phyloP scores from a whole-genome alignment of 78 protist genomes.

The Dictyostelium capitatum region DNA sequence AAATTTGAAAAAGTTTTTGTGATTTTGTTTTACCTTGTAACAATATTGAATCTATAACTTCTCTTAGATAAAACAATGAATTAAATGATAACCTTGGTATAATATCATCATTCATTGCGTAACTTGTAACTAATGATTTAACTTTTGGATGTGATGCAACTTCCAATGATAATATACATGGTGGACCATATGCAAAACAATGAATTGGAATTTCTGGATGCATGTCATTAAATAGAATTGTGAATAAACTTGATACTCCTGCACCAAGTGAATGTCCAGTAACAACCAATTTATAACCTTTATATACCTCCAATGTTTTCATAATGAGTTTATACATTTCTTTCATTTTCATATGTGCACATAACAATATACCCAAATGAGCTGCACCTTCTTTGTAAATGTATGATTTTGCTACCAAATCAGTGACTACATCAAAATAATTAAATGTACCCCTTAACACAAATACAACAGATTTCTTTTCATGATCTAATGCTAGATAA shows the following conservation, averaged over 20 bases:
- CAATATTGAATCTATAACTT: constrained; percentile 34
- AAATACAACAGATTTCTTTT: constrained; percentile 63
- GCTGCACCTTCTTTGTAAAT: constrained; percentile 22
- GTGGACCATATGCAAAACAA: constrained; percentile 73
- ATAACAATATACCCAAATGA: constrained; percentile 69
- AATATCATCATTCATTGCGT: constrained; percentile 74
- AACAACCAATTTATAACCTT: constrained; percentile 48
- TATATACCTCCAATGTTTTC: background rate
- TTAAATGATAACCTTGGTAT: constrained; percentile 71
- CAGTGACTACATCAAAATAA: constrained; percentile 74
- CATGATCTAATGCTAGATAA: constrained; percentile 57
- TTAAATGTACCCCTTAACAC: constrained; percentile 80
- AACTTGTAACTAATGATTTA: constrained; percentile 35
- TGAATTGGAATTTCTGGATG: constrained; percentile 73
- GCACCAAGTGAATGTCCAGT: constrained; percentile 83
- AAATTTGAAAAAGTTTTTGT: constrained; percentile 70
- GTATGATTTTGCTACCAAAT: constrained; percentile 67
- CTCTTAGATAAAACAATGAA: constrained; percentile 58
- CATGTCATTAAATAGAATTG: constrained; percentile 69
- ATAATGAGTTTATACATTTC: constrained; percentile 14
- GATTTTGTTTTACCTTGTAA: constrained; percentile 57
- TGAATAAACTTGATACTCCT: constrained; percentile 74
- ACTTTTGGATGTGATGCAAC: constrained; percentile 13
- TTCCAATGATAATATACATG: constrained; percentile 62
- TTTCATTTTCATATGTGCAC: constrained; percentile 59